Base-by-base conservation (phyloP, 2,329 filamentous ascomycete genomes). In the Dactylellina drechsleri region DNA sequence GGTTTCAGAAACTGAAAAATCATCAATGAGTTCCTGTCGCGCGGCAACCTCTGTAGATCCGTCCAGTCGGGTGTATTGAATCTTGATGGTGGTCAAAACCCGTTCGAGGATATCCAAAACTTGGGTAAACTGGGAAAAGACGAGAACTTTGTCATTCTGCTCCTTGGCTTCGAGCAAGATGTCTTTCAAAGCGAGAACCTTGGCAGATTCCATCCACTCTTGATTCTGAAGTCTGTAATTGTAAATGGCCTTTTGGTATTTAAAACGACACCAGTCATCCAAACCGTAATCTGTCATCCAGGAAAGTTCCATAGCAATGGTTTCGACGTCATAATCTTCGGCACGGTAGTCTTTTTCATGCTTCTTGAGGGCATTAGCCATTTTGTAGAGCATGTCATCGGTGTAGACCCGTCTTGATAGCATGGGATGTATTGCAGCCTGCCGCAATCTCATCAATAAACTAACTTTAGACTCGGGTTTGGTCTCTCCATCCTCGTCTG, bases 101-200 rank as follows among this genome's bases (percentile, higher is more conserved):
- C 92, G 89, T 77, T 93, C 90, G 0, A 99, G 85, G 66, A 99
- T 93, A 81, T 97, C 91, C 82, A 98, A 91, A 65, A 97, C 90
- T 77, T 92, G 90, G 5, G 92, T 92, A 82, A 98, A 99, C 79
- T 97, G 93, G 53, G 91, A 96, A 83, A 99, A 99, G 23, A 99
- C 88, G 1, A 99, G 86, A 0, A 92, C 90, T 2, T 94, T 90
- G 81, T 97, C 93, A 2, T 93, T 94, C 61, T 92, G 93, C 73
- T 86, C 83, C 77, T 90, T 89, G 82, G 92, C 97, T 13, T 86
- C 83, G 10, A 85, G 84, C 0, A 99, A 85, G 12, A 99, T 86
- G 78, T 91, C 86, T 26, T 92, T 85, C 26, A 98, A 87, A 78
- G 91, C 90, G 77, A 88, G 84, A n/a, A 98, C 89, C 81, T 99